Conservation (phyloP, 306 rosid genomes). For the Medicago truncatula region MtrunA17r5.0-ANR NC_053048.1:42834501-42835000, state of each 20-base stretch:
- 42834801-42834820: not conserved
- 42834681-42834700: not conserved
- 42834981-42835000: not conserved
- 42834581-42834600: too few species aligned
- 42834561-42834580: too few species aligned
- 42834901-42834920: not conserved
- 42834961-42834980: not conserved
- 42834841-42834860: not conserved
- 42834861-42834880: conserved; percentile 1
- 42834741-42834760: not conserved
- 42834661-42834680: conserved; percentile 37
- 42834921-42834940: not conserved
- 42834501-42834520: not conserved
- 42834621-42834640: conserved; percentile 28
- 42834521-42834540: too few species aligned
- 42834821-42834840: not conserved
- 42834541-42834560: too few species aligned
- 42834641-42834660: conserved; percentile 38
- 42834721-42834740: not conserved
- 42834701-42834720: not conserved
- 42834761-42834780: not conserved
- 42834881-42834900: not conserved
- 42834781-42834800: not conserved
- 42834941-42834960: not conserved
- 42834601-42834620: not conserved